Base-by-base conservation (phyloP, 768 basidiomycete species). In the Leucocoprinus leucothites region DNA sequence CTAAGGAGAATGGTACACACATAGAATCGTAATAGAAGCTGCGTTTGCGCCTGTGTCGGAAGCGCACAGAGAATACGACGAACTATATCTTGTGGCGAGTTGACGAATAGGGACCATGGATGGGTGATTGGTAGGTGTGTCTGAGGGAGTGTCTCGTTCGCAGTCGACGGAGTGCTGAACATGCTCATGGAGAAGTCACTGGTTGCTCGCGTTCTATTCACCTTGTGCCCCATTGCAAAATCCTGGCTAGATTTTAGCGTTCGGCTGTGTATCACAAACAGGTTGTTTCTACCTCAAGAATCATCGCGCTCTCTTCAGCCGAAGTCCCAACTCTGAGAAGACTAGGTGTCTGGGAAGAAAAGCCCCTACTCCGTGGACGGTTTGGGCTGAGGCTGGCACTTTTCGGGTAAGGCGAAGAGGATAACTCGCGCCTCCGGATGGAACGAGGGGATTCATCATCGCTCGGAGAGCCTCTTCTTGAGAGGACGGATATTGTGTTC, bases 271-370 rank as follows among this genome's bases (percentile, higher is more conserved):
- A n/a, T n/a, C n/a, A n/a, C n/a, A n/a, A n/a, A n/a, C 35, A 28
- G 6, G 22, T 9, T 24, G 11, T 1, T 50, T 53, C 28, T 26
- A 62, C 66, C 48, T 67, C 66, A 19, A 67, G 61, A 59, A 67
- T 65, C 63, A 64, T 64, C 1, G 61, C 66, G 28, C 60, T 63
- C 28, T 67, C 64, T 56, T 67, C 66, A 28, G 64, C 64, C 14
- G 55, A 60, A 24, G 63, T 58, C 35, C 58, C 56, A 5, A 57
- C 43, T 3, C 60, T 58, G 45, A 63, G 64, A 1, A 63, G 59
- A 28, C 61, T 18, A 19, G 51, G 50, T 8, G 46, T 28, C 16
- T 43, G 25, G 16, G 56, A 51, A 41, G 22, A 18, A 16, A 26
- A 18, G 9, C 57, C 31, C 57, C 60, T 42, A 61, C 63, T 46